Evolutionary conservation across 805 yeast species (phyloP), one percentile per base, ranked within the genome.

Genomic region (Starmerella geochares): DNA sequence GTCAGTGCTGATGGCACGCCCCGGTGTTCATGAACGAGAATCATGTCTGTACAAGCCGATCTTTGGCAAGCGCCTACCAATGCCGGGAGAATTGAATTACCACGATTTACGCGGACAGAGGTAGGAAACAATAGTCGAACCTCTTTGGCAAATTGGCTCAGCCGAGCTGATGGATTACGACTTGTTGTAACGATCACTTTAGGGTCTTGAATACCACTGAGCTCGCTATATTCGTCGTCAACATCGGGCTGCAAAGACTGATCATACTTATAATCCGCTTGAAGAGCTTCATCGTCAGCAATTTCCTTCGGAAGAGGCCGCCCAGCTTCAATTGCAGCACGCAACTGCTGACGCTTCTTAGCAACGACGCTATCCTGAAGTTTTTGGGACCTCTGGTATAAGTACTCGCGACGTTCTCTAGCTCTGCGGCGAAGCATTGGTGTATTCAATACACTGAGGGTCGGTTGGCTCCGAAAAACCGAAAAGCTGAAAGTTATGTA

Each of bases 1-100:
- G 97, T 90, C 52, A 92, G 62, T 1, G 96, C 85, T 0, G 96
- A 88, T 47, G 99, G 99, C 0, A 86, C 90, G 77, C 99, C 99
- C 68, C 99, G 76, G 67, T 92, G 98, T 65, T 92, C 99, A 65
- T 92, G 97, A 20, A 92, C 68, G 3, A 92, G 75, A 21, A 92
- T 71, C 58, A 92, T 68, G 65, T 92, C 99, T 1, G 92, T 81
- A 9, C 90, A 79, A 16, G 83, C 84, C 0, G 90, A 79, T 47
- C 81, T 70, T 52, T 83, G 77, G 67, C 96, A 87, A 0, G 95
- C 86, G 42, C 80, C 77, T 3, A 86, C 94, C 41, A 92, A 69
- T 46, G 83, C 81, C 1, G 95, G 82, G 72, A 92, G 78, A 48
- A 92, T 76, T 53, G 88, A 82, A 59, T 81, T 85, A 75, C 99